Base-by-base conservation (phyloP, 2,329 filamentous ascomycete genomes). In the Helminthosporium solani region DNA sequence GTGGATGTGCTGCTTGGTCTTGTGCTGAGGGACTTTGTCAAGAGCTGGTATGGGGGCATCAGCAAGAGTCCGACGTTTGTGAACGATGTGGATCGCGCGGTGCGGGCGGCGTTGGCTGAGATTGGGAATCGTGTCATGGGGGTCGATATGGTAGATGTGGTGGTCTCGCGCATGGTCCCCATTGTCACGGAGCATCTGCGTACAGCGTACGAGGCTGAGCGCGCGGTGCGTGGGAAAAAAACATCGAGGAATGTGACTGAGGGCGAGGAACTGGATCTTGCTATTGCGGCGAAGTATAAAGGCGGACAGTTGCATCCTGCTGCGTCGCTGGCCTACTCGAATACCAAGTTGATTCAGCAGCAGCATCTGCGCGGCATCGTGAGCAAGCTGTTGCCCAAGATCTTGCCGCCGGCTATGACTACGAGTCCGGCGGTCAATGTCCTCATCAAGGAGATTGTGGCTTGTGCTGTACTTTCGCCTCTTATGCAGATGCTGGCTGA, bases 221-320 rank as follows among this genome's bases (percentile, higher is more conserved):
- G 87, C 46, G 81, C 84, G 7, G 88, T 99, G 9, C 82, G 92
- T 43, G 95, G 95, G 11, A 87, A 85, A 66, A 89, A 95, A 70
- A 76, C 97, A 46, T 94, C 90, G 58, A 84, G 89, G 42, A 90
- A 86, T 54, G 85, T 99, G 44, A 97, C 95, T 2, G 94, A 99
- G 72, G 95, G 91, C 1, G 92, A 96, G 65, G 94, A 99, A 77
- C 76, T 99, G 60, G 91, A 97, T 69, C 77, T 95, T 56, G 94
- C 94, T 1, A 95, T 99, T 70, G 94, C 94, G n/a, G 86, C 83
- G 33, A 96, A 95, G 71, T 99, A 94, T 70, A 86, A 81, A 44
- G 87, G 95, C 67, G 92, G 92, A 20, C 89, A 87, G 53, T 76
- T 99, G 47, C 95, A 99, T 66, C 80, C 88, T 3, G 94, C 94